Evolutionary conservation across 1,139 yeast species (phyloP), one percentile per base, ranked within the genome.

Genomic region (Debaryomyces sp.): DNA sequence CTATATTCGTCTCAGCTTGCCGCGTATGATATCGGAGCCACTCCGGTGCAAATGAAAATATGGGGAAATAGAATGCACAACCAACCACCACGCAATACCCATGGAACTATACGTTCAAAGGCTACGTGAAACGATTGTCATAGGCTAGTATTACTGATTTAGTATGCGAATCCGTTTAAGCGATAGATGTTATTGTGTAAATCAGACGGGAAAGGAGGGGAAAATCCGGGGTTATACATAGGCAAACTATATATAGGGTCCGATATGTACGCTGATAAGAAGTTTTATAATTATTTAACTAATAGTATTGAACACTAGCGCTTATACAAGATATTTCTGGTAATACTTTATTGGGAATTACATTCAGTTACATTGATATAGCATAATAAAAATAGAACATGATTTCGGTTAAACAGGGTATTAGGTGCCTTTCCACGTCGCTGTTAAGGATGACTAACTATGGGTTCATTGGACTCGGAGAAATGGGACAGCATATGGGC

Each of bases 401-500:
- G 38, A 35, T 43, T 32, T 18, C 34, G 10, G n/a, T 30, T 13
- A 29, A 22, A 29, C 36, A 29, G 5, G 36, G 34, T 5, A 22
- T 30, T 26, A 34, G 46, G 21, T 15, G 40, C 29, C 23, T 37
- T 30, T 36, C 46, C 10, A 36, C 36, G 17, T 21, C 40, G 40
- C 46, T 13, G 42, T 13, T 36, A 22, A 36, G 18, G 22, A 30
- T 27, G 36, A 41, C 70, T 51, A 70, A 63, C 50, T 75, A 73
- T 56, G 86, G 85, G 18, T 81, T 81, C 62, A 73, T 81, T 41
- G 86, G 86, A 12, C 70, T 81, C 24, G 86, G 86, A 18, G 79
- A 79, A 50, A 81, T 81, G 86, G 84, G 86, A 49, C 78, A 77
- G 50, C 80, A 79, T 54, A 81, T 81, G 86, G 85, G 85, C 18